Base-by-base conservation (phyloP, 441 rosid species). In the Raphanus hybrid region DNA sequence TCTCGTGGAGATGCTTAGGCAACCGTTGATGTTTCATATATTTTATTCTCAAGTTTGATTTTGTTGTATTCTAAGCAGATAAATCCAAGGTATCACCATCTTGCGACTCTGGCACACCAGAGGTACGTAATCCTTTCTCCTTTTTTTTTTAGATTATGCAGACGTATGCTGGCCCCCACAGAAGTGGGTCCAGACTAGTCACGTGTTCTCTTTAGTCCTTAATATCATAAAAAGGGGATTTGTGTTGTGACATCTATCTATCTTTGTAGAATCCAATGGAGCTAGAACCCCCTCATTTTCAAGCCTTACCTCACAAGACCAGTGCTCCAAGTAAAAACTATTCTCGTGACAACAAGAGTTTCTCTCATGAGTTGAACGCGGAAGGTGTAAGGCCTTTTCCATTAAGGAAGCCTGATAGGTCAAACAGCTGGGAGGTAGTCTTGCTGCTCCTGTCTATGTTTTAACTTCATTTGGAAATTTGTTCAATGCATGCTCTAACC, bases 321-420 rank as follows among this genome's bases (percentile, higher is more conserved):
- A 94, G 90, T 86, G 92, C 98, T 64, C 90, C 97, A 32, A 82
- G 87, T 71, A 92, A 87, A 87, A 90, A 87, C 85, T 82, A 85
- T 76, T 92, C 90, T 77, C 77, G 86, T 83, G 96, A 90, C 80
- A 86, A 91, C 70, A 95, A 95, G 83, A 95, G 99, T 84, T 95
- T 91, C 78, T 95, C 99, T 26, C 98, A 93, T 78, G 99, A 95
- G 86, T 80, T 95, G 66, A 91, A 90, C 77, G 93, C 97, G 43
- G 93, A 95, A 84, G 98, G 96, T n/a, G 96, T 92, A 69, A 83
- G 92, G 1, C 96, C 97, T 43, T 95, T 89, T 83, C 97, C 99
- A 50, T 80, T 91, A 81, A 87, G 88, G 90, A 93, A 91, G 85
- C 91, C 92, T 76, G 86, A 92, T 27, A 87, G 89, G 67, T 77